These are phyloP conservation scores for Aspergillus transmontanensis DNA, from an alignment of 2,329 filamentous ascomycete species.

Conservation along the genomic window DNA sequence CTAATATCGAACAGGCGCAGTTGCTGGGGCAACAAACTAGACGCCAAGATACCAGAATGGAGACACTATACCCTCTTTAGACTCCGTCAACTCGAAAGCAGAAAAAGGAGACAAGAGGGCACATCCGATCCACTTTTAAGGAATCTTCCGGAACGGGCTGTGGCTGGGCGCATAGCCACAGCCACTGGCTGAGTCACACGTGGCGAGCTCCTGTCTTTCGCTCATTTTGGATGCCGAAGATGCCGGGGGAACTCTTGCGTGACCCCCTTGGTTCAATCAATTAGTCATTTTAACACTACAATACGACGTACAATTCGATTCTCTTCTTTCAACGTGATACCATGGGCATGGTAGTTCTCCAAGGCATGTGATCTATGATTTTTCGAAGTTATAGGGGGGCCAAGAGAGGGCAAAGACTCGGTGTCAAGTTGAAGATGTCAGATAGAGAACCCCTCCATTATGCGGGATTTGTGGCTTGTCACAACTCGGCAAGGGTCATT, in stretches of 20 bases:
- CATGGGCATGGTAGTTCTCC: background rate
- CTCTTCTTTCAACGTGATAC: background rate
- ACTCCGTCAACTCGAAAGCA: background rate
- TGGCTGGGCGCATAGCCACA: constrained; percentile 12
- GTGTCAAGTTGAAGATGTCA: background rate
- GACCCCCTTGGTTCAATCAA: too few relatives aligned
- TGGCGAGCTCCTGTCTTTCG: constrained; percentile 9
- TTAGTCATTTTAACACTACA: background rate
- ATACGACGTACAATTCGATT: background rate
- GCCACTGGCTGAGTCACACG: constrained; percentile 18
- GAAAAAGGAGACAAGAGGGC: background rate
- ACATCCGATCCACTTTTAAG: background rate
- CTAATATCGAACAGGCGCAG: background rate
- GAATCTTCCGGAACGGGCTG: constrained; percentile 4
- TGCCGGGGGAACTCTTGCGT: background rate
- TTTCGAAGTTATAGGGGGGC: background rate
- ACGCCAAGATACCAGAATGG: background rate
- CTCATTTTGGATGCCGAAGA: background rate
- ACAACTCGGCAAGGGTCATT: background rate
- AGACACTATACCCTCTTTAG: background rate
- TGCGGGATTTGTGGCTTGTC: constrained; percentile 7
- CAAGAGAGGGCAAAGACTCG: too few relatives aligned
- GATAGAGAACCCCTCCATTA: background rate
- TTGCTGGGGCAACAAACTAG: background rate
- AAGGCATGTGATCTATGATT: background rate